Evolutionary conservation across 306 rosid species (phyloP).

Genomic region (Fragaria nilgerrensis): DNA sequence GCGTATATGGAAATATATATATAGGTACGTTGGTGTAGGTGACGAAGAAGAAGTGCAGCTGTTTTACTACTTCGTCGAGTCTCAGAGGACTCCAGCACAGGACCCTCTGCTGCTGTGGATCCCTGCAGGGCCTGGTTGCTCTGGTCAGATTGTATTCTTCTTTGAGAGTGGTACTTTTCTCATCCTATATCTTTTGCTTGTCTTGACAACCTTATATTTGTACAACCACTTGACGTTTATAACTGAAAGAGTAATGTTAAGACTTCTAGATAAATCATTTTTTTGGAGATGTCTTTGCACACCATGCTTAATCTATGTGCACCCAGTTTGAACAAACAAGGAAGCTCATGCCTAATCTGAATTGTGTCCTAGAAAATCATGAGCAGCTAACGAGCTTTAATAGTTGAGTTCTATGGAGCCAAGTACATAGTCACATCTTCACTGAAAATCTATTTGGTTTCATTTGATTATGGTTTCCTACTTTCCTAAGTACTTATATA

Average conservation of each 20-base stretch:
- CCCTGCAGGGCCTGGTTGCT: conserved; percentile 24
- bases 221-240: too few relatives aligned
- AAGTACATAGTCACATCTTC: neutral
- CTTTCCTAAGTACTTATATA: too few relatives aligned
- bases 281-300: too few relatives aligned
- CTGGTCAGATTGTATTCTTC: neutral
- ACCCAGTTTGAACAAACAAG: too few relatives aligned
- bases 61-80: conserved; percentile 22
- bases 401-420: neutral
- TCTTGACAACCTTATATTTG: too few relatives aligned
- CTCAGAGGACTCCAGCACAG: conserved; percentile 15
- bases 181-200: neutral
- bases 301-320: too few relatives aligned
- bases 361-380: too few relatives aligned
- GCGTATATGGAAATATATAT: neutral
- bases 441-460: neutral
- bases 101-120: conserved; percentile 22
- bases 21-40: conserved; percentile 24
- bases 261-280: too few relatives aligned
- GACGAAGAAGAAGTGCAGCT: conserved; percentile 18
- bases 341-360: too few relatives aligned
- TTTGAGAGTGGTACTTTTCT: conserved; percentile 21
- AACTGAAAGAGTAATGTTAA: too few relatives aligned
- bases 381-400: too few relatives aligned
- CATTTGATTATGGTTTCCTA: neutral